Percentiles rank a stretch among this genome's conserved stretches.
phyloP scores from a whole-genome alignment of 768 basidiomycete species.

The Suillus bovinus region DNA sequence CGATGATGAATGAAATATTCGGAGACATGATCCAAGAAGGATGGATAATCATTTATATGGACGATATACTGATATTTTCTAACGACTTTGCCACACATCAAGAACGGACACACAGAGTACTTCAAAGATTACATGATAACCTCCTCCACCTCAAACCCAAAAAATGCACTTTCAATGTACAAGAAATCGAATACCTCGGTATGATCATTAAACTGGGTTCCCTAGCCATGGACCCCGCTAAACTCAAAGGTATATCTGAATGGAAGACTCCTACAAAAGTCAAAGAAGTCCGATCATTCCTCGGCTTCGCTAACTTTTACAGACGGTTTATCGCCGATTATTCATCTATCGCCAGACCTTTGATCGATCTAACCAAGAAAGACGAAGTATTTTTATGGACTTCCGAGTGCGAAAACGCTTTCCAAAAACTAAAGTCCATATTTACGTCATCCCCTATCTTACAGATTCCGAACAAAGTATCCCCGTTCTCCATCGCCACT shows the following conservation, averaged over 20 bases:
- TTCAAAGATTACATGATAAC: constrained; percentile 29
- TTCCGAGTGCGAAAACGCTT: constrained; percentile 19
- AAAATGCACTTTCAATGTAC: no score
- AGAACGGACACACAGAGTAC: constrained; percentile 19
- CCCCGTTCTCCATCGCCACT: no score
- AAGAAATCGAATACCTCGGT: background rate
- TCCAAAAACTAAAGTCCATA: constrained; percentile 27
- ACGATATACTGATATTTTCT: constrained; percentile 28
- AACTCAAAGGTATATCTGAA: background rate
- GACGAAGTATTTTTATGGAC: constrained; percentile 26
- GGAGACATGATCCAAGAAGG: constrained; percentile 15
- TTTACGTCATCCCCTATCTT: constrained; percentile 15
- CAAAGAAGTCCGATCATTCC: constrained; percentile 14
- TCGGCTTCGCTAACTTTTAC: constrained; percentile 34
- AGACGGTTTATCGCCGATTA: constrained; percentile 30
- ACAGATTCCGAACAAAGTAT: no score
- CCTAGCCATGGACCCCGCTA: background rate
- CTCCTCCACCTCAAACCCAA: constrained; percentile 30
- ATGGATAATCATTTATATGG: constrained; percentile 29
- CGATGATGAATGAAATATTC: constrained; percentile 28
- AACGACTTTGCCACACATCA: constrained; percentile 14
- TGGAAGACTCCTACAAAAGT: background rate
- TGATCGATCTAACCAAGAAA: constrained; percentile 31
- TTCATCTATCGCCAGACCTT: constrained; percentile 21
- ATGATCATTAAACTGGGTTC: background rate